These are phyloP conservation scores for Epicoccum nigrum DNA, from an alignment of 2,329 filamentous ascomycete genomes.

Conservation along the genomic window DNA sequence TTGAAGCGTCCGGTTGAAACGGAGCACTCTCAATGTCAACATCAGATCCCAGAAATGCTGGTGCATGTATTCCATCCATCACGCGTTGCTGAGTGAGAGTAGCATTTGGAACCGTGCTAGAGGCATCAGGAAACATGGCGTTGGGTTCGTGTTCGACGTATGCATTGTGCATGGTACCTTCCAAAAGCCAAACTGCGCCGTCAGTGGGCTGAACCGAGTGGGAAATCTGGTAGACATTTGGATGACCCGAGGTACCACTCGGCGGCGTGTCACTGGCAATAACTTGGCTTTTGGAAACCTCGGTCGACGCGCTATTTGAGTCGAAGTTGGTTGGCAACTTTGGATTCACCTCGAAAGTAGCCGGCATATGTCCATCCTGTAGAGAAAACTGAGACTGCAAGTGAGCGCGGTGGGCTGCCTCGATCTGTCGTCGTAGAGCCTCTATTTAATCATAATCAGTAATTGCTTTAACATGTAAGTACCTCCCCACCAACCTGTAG, in stretches of 20 bases:
- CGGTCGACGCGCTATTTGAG: background rate
- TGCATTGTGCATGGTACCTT: conserved; percentile 43
- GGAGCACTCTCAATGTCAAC: conserved; percentile 16
- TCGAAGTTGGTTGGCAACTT: background rate
- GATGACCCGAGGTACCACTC: too few species aligned
- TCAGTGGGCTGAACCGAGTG: background rate
- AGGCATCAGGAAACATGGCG: conserved; percentile 49
- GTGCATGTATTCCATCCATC: conserved; percentile 42
- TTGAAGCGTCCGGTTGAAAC: conserved; percentile 37
- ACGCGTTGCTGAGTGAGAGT: conserved; percentile 51
- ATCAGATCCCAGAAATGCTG: conserved; percentile 33
- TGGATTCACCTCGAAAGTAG: background rate
- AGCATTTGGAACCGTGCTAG: conserved; percentile 52
- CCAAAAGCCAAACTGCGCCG: conserved; percentile 28
- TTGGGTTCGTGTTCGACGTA: conserved; percentile 50
- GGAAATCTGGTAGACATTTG: too few species aligned
- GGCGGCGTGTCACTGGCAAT: too few species aligned
- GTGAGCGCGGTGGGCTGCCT: conserved; percentile 34
- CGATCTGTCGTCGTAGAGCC: conserved; percentile 20
- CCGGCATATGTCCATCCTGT: conserved; percentile 11
- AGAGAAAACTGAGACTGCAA: conserved; percentile 22
- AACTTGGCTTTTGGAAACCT: too few species aligned
- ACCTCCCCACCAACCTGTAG: conserved; percentile 6
- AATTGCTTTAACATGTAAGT: too few species aligned
- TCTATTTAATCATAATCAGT: background rate